Evolutionary conservation across 305 asterid genomes (phyloP).

Genomic region (Solanum chacoense): DNA sequence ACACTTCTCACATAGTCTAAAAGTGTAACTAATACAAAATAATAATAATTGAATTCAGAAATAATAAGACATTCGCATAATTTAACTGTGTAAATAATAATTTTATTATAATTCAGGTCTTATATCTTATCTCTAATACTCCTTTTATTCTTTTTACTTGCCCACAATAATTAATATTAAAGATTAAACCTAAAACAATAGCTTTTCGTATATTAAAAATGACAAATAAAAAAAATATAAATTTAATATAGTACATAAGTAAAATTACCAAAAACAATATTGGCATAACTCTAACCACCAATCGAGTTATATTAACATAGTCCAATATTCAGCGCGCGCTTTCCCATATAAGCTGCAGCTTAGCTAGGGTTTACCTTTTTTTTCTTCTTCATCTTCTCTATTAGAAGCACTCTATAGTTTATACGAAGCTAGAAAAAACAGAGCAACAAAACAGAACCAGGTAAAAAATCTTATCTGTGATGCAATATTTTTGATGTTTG

Average conservation of each 20-base stretch:
- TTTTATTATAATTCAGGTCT: too few relatives aligned
- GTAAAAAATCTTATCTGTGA: background rate
- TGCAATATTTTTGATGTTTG: background rate
- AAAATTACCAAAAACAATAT: too few relatives aligned
- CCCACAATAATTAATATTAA: too few relatives aligned
- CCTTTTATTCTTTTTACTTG: too few relatives aligned
- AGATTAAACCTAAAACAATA: background rate
- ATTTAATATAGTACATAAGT: too few relatives aligned
- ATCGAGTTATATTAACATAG: too few relatives aligned
- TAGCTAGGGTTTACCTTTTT: background rate
- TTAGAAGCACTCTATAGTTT: background rate
- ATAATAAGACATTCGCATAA: too few relatives aligned
- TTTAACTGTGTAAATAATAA: accelerated
- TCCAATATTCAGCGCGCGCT: background rate
- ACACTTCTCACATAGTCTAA: background rate
- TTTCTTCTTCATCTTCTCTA: background rate
- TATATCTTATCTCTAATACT: background rate
- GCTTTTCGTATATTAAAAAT: too few relatives aligned
- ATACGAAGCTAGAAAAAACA: background rate
- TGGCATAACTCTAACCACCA: accelerated
- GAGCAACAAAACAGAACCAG: background rate
- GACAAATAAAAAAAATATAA: too few relatives aligned
- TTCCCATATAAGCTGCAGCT: background rate
- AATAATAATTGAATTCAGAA: too few relatives aligned
- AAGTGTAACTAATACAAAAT: too few relatives aligned